Conservation (phyloP, 805 yeast genomes). For the Kodamaea restingae region DNA sequence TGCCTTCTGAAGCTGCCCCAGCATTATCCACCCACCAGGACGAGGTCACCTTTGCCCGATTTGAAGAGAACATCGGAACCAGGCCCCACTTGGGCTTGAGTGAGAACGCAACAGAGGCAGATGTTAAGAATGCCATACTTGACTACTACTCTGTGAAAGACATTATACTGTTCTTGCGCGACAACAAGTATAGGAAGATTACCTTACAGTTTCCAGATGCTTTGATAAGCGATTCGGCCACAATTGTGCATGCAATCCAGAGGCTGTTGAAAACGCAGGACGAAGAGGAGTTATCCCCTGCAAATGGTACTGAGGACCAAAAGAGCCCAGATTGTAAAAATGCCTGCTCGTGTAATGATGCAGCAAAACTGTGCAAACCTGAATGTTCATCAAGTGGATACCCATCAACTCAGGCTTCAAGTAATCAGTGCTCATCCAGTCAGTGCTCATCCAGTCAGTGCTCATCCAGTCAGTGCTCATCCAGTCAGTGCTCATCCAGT, state of each 20-base stretch:
- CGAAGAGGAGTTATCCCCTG: no score
- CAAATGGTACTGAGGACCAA: neutral
- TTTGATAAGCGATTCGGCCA: constrained; percentile 72
- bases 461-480: no score
- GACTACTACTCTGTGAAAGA: constrained; percentile 55
- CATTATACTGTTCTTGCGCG: constrained; percentile 37
- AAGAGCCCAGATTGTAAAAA: neutral
- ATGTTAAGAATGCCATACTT: constrained; percentile 31
- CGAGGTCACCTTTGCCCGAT: constrained; percentile 50
- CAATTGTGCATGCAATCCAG: constrained; percentile 56
- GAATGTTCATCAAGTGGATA: no score
- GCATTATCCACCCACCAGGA: constrained; percentile 72
- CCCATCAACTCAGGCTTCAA: no score
- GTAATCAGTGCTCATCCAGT: no score
- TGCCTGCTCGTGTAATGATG: no score
- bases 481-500: no score
- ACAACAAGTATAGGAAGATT: constrained; percentile 43
- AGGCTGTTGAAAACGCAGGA: constrained; percentile 22
- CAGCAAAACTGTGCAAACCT: no score
- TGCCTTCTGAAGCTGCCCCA: constrained; percentile 32
- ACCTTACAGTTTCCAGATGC: constrained; percentile 91
- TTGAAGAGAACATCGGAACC: constrained; percentile 26
- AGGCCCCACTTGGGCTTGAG: constrained; percentile 27
- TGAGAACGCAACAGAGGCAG: constrained; percentile 19
- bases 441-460: no score